These are phyloP conservation scores for Trametes cinnabarina DNA, from an alignment of 768 basidiomycete genomes.

Conservation along the genomic window DNA sequence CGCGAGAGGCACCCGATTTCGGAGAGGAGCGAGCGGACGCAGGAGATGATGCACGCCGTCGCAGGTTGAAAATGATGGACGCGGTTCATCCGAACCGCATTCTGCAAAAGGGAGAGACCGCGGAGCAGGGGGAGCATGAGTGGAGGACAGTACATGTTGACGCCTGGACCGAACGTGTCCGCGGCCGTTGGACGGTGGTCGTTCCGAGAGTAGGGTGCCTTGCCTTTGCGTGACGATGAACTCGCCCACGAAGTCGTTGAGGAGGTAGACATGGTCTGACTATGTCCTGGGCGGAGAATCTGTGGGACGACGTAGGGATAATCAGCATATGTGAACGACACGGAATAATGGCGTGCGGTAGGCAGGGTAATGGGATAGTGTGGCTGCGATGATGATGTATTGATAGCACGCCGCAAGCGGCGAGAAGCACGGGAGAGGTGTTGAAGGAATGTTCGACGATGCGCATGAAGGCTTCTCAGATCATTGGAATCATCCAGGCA, in stretches of 20 bases:
- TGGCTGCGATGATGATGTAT: no score
- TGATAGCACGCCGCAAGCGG: not conserved
- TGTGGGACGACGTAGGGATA: not conserved
- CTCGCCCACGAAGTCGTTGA: conserved; percentile 55
- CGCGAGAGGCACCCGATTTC: conserved; percentile 82
- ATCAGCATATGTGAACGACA: not conserved
- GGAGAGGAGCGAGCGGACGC: conserved; percentile 82
- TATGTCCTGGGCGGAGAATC: conserved; percentile 43
- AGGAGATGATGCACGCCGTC: conserved; percentile 92
- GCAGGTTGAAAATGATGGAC: conserved; percentile 88
- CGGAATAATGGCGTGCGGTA: not conserved
- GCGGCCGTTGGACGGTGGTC: conserved; percentile 46
- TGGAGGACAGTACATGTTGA: conserved; percentile 62
- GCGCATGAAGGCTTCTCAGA: not conserved
- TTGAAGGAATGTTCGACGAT: not conserved
- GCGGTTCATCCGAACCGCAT: conserved; percentile 75
- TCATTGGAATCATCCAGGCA: not conserved
- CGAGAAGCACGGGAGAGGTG: not conserved
- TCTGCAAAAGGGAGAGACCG: conserved; percentile 81
- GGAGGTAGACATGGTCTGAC: conserved; percentile 48
- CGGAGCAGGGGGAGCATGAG: conserved; percentile 84
- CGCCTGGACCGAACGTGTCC: conserved; percentile 46
- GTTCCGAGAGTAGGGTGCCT: conserved; percentile 33
- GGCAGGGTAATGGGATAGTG: not conserved
- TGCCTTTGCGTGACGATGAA: conserved; percentile 34